Conservation (phyloP, 163 green algal genomes). For the Chlamydomonas reinhardtii region DNA sequence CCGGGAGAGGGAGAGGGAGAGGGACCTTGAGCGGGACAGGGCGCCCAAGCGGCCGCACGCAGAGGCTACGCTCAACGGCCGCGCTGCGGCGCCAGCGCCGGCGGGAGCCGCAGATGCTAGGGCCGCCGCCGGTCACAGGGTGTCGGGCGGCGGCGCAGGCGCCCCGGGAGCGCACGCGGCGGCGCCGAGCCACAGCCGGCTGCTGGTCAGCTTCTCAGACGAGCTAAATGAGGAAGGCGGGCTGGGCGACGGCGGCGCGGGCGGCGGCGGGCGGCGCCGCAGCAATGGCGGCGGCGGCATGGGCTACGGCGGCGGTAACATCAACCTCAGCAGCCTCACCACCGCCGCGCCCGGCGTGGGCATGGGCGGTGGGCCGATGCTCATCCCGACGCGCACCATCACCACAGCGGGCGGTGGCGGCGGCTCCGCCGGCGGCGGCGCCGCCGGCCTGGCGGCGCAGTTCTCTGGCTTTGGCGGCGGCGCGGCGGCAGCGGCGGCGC, state of each 20-base stretch:
- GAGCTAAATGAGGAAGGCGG: conserved; percentile 33
- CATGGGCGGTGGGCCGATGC: neutral
- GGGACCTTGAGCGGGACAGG: no score
- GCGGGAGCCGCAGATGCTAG: no score
- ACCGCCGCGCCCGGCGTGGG: no score
- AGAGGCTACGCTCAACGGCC: neutral
- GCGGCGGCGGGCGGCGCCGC: neutral
- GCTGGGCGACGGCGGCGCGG: neutral
- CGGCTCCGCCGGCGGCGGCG: no score
- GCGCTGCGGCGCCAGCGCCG: no score
- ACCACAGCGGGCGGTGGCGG: conserved; percentile 8
- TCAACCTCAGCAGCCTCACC: neutral
- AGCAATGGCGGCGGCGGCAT: neutral
- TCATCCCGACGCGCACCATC: conserved; percentile 27
- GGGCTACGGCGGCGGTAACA: neutral
- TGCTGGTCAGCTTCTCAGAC: conserved; percentile 38
- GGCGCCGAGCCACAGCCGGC: neutral
- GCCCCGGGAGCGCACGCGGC: no score
- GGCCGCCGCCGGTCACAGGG: no score
- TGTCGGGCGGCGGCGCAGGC: no score
- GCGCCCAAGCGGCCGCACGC: neutral
- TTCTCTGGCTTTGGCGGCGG: neutral
- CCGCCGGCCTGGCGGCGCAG: no score
- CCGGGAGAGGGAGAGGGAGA: neutral
- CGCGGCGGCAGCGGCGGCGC: no score